These are phyloP conservation scores for Teunomyces gatunensis DNA, from an alignment of 805 yeast genomes.

Conservation along the genomic window DNA sequence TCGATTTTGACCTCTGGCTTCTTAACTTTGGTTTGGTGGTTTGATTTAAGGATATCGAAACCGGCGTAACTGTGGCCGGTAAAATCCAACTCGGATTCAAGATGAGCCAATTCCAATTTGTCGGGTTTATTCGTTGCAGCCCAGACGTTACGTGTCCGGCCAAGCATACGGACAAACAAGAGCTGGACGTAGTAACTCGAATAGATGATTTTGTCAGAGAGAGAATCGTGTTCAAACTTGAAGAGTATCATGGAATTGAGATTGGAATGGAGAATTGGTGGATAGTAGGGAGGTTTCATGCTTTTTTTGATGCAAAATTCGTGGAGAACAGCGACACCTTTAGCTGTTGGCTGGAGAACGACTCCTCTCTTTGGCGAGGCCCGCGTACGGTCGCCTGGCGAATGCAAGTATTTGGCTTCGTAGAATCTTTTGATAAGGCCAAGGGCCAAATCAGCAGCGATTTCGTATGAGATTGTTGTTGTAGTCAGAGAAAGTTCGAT, in stretches of 20 bases:
- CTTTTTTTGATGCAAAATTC: conserved; percentile 60
- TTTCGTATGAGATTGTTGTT: conserved; percentile 53
- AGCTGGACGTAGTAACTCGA: conserved; percentile 65
- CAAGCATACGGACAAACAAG: conserved; percentile 62
- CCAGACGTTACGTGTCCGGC: conserved; percentile 71
- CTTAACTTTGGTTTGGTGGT: background rate
- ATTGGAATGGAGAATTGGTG: conserved; percentile 49
- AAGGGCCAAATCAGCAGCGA: conserved; percentile 42
- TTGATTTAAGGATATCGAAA: background rate
- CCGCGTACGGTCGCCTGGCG: conserved; percentile 72
- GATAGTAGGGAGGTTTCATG: conserved; percentile 34
- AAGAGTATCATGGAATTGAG: conserved; percentile 74
- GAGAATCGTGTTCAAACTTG: conserved; percentile 59
- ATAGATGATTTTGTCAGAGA: conserved; percentile 56
- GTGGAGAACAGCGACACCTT: conserved; percentile 73
- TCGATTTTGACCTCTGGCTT: background rate
- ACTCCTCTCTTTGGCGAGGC: conserved; percentile 40
- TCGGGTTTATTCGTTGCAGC: conserved; percentile 54
- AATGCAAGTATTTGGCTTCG: conserved; percentile 64
- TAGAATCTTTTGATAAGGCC: conserved; percentile 51
- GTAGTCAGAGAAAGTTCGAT: conserved; percentile 50
- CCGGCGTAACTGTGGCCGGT: background rate
- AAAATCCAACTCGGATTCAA: background rate
- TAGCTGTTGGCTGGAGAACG: conserved; percentile 81
- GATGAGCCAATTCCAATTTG: conserved; percentile 7